Base-by-base conservation (phyloP, 208 protist genomes). In the Strigomonas galati region DNA sequence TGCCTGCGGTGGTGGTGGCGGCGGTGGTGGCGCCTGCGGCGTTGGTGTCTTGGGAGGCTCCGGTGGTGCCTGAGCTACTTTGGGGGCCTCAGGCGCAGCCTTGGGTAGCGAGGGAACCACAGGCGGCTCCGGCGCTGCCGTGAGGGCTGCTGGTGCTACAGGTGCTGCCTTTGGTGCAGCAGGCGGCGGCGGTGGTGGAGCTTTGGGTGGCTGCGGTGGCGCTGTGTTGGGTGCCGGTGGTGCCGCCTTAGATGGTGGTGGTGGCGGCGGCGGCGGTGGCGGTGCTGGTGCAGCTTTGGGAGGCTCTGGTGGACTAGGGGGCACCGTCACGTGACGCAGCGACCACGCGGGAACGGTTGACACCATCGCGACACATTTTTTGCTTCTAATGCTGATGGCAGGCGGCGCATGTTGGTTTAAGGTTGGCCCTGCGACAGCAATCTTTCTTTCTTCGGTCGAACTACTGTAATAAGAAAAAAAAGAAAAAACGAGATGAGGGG, bases 81-180 rank as follows among this genome's bases (percentile, higher is more conserved):
- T 12, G 7, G 35, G 60, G 12, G 65, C n/a, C 59, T 65, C 40
- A 2, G 74, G 65, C 28, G 64, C 43, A n/a, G n/a, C n/a, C n/a
- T n/a, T n/a, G n/a, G n/a, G n/a, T n/a, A n/a, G n/a, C n/a, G n/a
- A n/a, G n/a, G n/a, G n/a, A n/a, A n/a, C n/a, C 26, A 35, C 48
- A n/a, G 62, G 57, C 53, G 79, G 40, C 21, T 40, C 24, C 2
- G 77, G 64, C 35, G 65, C 24, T 55, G 46, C 23, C 15, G 74
- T 51, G 10, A 49, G 32, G 14, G 62, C 35, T 32, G 30, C 60
- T 48, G 74, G 67, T 53, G 76, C 56, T 26, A 55, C 27, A 51
- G 74, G 67, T 53, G 76, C 56, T 32, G 61, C 27, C 3, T 71
- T 63, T 57, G 74, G 59, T 67, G 60, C 5, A 26, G 65, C 27